These are phyloP conservation scores for Penicillium subrubescens DNA, from an alignment of 495 filamentous ascomycete species.

Conservation along the genomic window DNA sequence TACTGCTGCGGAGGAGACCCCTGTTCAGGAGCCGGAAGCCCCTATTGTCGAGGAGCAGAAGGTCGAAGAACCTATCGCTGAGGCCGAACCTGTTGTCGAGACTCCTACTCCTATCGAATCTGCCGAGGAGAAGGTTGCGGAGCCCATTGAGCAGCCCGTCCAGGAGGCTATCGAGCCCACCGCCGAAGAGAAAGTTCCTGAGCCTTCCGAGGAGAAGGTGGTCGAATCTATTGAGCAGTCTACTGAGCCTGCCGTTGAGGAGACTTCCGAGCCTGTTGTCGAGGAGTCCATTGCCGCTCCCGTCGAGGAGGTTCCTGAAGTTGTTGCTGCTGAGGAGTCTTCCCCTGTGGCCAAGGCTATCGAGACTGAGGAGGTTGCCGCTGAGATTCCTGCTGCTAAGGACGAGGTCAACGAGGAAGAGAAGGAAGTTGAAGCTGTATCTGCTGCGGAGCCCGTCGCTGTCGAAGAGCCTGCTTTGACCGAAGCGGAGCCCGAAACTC, in stretches of 20 bases:
- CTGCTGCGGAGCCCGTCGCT: neutral
- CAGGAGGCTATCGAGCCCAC: neutral
- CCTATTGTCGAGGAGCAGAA: no score
- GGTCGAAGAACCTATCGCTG: neutral
- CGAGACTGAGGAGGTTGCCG: neutral
- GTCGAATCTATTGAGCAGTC: neutral
- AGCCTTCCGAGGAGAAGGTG: constrained; percentile 7
- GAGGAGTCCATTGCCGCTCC: neutral
- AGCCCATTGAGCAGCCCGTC: constrained; percentile 2
- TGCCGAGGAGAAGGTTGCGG: neutral
- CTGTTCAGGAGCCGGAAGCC: constrained; percentile 4
- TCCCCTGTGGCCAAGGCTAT: neutral
- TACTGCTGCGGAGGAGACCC: neutral
- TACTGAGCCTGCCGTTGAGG: neutral
- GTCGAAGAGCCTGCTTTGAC: constrained; percentile 11
- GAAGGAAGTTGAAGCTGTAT: neutral
- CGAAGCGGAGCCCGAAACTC: constrained; percentile 4
- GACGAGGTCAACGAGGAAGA: neutral
- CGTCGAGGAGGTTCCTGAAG: no score
- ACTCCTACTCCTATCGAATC: constrained; percentile 1
- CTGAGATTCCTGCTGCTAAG: neutral
- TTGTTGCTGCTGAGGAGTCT: no score
- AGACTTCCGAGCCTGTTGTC: neutral
- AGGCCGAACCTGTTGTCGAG: neutral
- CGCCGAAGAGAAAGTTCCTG: constrained; percentile 2